Evolutionary conservation across 495 filamentous ascomycete species (phyloP), one percentile per base, ranked within the genome.

Genomic region (Gamarada debralockiae): DNA sequence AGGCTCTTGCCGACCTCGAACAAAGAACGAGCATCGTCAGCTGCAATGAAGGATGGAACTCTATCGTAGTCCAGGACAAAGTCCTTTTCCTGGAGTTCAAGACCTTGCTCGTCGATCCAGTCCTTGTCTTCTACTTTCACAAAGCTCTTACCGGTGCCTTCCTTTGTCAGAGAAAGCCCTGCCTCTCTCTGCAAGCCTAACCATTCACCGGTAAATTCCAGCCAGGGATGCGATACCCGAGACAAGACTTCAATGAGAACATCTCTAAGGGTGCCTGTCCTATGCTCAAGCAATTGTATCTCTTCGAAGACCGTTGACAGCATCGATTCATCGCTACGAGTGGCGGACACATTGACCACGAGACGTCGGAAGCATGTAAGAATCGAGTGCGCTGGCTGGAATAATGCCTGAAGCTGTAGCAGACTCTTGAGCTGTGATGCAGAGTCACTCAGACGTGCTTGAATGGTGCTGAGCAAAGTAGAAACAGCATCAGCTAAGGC

Each of bases 1-100:
- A 96, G 67, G 58, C 85, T 91, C 55, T 81, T 78, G 1, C 89
- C 90, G 15, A 79, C 86, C 61, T 97, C 90, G 48, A 87, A 91
- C 14, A 91, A 79, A 13, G 74, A 65, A 23, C 78, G 70, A 10
- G 82, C 82, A 56, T 84, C 75, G 20, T 90, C 87, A 25, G 66
- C 59, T 0, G 80, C 75, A 10, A 92, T 73, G 53, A 89, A 89
- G 0, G 72, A 79, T 9, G 86, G 89, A 64, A 88, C 77, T 53
- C 75, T 77, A 9, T 75, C 70, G 45, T 76, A 71, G 42, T 82
- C 74, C 52, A 87, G 79, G 21, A 73, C 71, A 52, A 79, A 89
- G 40, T 86, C 84, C 2, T 72, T 61, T 22, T 74, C 70, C 45
- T 75, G 67, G 22, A 67, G 53, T 51, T 84, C 74, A 21, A 71